Evolutionary conservation across 495 filamentous ascomycete species (phyloP).

Genomic region (Rusavskia elegans): DNA sequence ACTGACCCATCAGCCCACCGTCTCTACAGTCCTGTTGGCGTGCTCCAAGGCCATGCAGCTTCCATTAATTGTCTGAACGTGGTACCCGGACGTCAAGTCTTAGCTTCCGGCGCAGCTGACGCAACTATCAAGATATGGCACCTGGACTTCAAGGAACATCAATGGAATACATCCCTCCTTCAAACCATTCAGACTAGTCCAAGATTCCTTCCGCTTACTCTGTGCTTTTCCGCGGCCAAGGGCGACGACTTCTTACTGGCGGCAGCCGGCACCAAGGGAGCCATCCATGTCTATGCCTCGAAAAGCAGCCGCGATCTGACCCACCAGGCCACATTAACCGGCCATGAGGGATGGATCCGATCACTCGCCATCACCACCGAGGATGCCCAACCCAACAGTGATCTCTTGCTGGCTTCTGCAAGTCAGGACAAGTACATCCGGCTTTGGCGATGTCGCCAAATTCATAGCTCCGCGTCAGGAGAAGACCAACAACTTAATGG

Average conservation of each 20-base stretch:
- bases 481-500: slow-evolving; percentile 8
- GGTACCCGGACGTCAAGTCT: slow-evolving; percentile 33
- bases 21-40: slow-evolving; percentile 29
- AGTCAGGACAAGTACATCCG: slow-evolving; percentile 97
- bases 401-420: slow-evolving; percentile 77
- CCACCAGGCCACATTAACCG: slow-evolving; percentile 61
- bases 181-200: slow-evolving; percentile 62
- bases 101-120: slow-evolving; percentile 67
- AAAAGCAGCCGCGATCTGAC: slow-evolving; percentile 33
- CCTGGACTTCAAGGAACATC: slow-evolving; percentile 26
- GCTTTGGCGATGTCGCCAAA: slow-evolving; percentile 70
- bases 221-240: slow-evolving; percentile 48
- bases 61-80: slow-evolving; percentile 68
- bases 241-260: slow-evolving; percentile 42
- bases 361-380: slow-evolving; percentile 64
- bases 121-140: slow-evolving; percentile 68
- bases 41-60: slow-evolving; percentile 45
- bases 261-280: slow-evolving; percentile 64
- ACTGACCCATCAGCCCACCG: slow-evolving; percentile 8
- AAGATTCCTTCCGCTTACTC: slow-evolving; percentile 61
- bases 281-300: slow-evolving; percentile 60
- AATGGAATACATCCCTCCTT: slow-evolving; percentile 28
- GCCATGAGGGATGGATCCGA: slow-evolving; percentile 92
- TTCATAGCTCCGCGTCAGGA: slow-evolving; percentile 10
- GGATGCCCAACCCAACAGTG: slow-evolving; percentile 32